These are phyloP conservation scores for Dothistroma pini DNA, from an alignment of 2,329 filamentous ascomycete species.

Conservation along the genomic window DNA sequence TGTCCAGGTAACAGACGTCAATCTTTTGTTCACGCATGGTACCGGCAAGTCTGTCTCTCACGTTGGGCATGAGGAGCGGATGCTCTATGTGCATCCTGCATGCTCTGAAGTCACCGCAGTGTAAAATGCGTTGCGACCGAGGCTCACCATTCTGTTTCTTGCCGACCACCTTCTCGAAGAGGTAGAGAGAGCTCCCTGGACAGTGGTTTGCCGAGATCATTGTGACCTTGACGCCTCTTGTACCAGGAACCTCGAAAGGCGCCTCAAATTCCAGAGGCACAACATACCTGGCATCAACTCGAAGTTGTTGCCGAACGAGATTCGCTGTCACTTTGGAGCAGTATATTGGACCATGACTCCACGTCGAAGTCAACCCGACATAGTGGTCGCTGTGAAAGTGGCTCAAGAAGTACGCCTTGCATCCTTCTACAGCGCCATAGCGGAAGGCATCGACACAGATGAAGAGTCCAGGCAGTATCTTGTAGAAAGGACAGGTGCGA, in stretches of 20 bases:
- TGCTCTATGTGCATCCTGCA: slow-evolving; percentile 81
- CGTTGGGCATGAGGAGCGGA: slow-evolving; percentile 72
- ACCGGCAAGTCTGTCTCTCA: slow-evolving; percentile 65
- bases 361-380: slow-evolving; percentile 79
- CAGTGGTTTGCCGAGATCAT: slow-evolving; percentile 98
- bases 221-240: slow-evolving; percentile 77
- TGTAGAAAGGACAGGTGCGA: slow-evolving; percentile 95
- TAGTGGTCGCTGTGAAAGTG: slow-evolving; percentile 99
- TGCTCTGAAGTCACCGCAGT: slow-evolving; percentile 94
- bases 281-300: slow-evolving; percentile 81
- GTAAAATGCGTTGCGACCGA: slow-evolving; percentile 73
- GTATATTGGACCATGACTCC: slow-evolving; percentile 93
- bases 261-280: slow-evolving; percentile 81
- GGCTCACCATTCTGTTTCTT: slow-evolving; percentile 52
- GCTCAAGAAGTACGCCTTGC: slow-evolving; percentile 91
- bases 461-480: slow-evolving; percentile 88
- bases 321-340: slow-evolving; percentile 92
- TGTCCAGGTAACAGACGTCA: slow-evolving; percentile 94
- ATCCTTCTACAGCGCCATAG: slow-evolving; percentile 88
- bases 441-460: slow-evolving; percentile 96
- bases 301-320: slow-evolving; percentile 78
- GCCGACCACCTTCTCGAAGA: slow-evolving; percentile 76
- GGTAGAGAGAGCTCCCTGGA: slow-evolving; percentile 86
- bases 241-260: slow-evolving; percentile 72
- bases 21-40: slow-evolving; percentile 78